Evolutionary conservation across 78 protist species (phyloP).

Genomic region (Diacronema lutheri): DNA sequence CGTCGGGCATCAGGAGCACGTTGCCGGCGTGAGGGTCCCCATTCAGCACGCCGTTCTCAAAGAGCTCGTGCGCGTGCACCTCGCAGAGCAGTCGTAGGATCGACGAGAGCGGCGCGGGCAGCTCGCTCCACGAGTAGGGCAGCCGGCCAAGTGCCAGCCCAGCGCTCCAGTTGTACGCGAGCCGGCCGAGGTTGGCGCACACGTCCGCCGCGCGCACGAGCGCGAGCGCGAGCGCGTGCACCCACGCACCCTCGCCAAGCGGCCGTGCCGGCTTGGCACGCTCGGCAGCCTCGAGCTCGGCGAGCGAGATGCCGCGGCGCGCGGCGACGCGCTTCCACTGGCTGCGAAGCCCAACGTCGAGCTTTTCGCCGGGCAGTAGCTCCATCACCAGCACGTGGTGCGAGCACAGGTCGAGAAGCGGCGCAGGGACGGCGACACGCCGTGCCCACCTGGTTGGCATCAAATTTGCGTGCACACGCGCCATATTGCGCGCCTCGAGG

Average conservation of each 20-base stretch:
- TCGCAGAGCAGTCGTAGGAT: not conserved
- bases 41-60: slow-evolving; percentile 33
- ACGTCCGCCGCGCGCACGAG: not conserved
- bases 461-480: not conserved
- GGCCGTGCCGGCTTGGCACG: too few species aligned
- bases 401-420: not conserved
- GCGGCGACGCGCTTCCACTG: not conserved
- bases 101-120: too few species aligned
- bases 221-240: not conserved
- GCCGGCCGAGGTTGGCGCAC: not conserved
- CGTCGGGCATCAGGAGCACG: slow-evolving; percentile 46
- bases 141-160: too few species aligned
- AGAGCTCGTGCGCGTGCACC: slow-evolving; percentile 44
- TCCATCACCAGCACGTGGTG: slow-evolving; percentile 49
- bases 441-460: not conserved
- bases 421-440: not conserved
- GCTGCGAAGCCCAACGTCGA: slow-evolving; percentile 14
- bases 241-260: not conserved
- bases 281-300: not conserved
- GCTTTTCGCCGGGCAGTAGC: slow-evolving; percentile 17
- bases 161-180: not conserved
- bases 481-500: not conserved
- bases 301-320: not conserved
- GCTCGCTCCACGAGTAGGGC: too few species aligned
- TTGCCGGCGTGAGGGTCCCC: slow-evolving; percentile 63